Base-by-base conservation (phyloP, 176 grass and related monocot species). In the Paspalum vaginatum region DNA sequence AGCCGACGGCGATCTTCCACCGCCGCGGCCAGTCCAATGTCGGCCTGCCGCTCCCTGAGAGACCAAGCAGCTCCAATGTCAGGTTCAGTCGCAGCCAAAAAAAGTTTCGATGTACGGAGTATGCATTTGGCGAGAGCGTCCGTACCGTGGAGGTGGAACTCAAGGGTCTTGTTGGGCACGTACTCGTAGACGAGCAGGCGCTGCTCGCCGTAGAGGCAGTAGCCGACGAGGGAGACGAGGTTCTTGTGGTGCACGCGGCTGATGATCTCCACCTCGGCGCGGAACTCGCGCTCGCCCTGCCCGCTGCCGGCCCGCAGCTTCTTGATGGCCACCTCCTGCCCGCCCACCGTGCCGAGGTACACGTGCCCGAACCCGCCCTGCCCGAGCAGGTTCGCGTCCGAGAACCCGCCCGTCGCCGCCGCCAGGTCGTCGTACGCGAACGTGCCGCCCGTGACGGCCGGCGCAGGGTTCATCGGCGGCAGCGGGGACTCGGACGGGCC, bases 241-340 rank as follows among this genome's bases (percentile, higher is more conserved):
- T 97, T 91, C 60, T 73, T 85, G 85, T 97, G 91, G 82, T 97
- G 94, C 16, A 94, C 83, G n/a, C 91, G 88, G 82, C 84, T 94
- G 83, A 97, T 93, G 63, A 91, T 91, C 60, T 97, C 91, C 37
- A 97, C 91, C 81, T 97, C 94, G 16, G 94, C 87, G 20, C 85
- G 89, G 89, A 97, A 97, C 74, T 97, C 94, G 57, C 85, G 87
- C 2, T 97, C 91, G 9, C 94, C 94, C 85, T 97, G 94, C 40
- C 94, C 85, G 54, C 91, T 70, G 4, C 91, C 91, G 10, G 82
- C 27, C 14, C 61, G 90, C 42, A 97, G 71, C 84, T 90, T 91
- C 87, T 97, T 97, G 87, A 97, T 89, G 47, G 94, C 94, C 68
- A 97, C 87, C 78, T 88, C 94, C 42, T 69, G 81, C 72, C 87